Evolutionary conservation across 2,329 filamentous ascomycete genomes (phyloP).

Genomic region (Ophiostoma quercus): DNA sequence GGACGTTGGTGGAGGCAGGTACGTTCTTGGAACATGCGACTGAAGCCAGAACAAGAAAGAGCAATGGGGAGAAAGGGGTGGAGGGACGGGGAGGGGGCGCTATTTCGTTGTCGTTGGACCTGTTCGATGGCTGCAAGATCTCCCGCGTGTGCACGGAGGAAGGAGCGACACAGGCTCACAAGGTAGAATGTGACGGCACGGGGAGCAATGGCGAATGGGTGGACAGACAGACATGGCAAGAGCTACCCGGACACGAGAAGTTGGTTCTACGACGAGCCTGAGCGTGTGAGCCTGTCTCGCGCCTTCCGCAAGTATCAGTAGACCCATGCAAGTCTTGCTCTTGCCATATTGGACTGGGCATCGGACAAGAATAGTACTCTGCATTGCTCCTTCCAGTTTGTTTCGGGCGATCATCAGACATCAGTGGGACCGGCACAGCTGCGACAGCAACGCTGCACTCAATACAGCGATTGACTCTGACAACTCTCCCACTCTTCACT

Average conservation of each 20-base stretch:
- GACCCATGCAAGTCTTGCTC: neutral
- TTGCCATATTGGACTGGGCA: neutral
- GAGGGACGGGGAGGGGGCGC: slow-evolving; percentile 12
- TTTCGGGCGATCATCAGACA: slow-evolving; percentile 1
- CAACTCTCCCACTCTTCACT: neutral
- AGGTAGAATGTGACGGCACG: slow-evolving; percentile 3
- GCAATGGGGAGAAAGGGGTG: slow-evolving; percentile 5
- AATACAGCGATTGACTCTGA: neutral
- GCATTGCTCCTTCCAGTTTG: neutral
- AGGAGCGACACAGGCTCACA: neutral
- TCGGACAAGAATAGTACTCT: neutral
- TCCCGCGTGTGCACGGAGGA: neutral
- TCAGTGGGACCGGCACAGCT: no score
- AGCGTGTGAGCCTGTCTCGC: neutral
- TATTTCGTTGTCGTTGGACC: neutral
- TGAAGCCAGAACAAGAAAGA: slow-evolving; percentile 20
- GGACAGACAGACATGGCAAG: neutral
- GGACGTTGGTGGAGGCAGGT: neutral
- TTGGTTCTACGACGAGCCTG: neutral
- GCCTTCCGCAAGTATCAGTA: neutral
- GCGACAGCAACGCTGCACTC: neutral
- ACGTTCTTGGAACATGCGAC: slow-evolving; percentile 5
- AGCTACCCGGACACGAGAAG: slow-evolving; percentile 8
- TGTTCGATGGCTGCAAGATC: neutral
- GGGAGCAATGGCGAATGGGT: neutral